phyloP scores from a whole-genome alignment of 2,329 filamentous ascomycete species.

The Akanthomyces dipterigenus region DNA sequence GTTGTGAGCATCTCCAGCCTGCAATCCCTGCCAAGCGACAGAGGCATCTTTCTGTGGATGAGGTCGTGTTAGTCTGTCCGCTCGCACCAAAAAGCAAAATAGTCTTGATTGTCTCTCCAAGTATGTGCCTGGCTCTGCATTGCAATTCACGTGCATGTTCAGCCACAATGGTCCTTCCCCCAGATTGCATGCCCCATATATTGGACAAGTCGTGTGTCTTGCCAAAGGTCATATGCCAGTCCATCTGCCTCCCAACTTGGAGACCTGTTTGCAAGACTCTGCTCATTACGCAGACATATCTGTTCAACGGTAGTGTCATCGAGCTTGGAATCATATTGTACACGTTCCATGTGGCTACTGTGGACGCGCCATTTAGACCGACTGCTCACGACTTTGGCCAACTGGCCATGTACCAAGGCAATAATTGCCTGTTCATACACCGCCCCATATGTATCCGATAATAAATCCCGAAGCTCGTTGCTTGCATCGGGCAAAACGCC shows the following conservation, averaged over 20 bases:
- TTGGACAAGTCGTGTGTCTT: not conserved
- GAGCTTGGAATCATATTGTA: not conserved
- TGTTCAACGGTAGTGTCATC: not conserved
- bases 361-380: not conserved
- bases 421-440: not conserved
- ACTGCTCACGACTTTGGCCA: not conserved
- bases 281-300: not conserved
- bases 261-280: not conserved
- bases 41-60: not conserved
- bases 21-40: not conserved
- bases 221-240: not conserved
- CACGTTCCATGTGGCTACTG: not conserved
- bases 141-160: not conserved
- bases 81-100: not conserved
- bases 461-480: not conserved
- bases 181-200: not conserved
- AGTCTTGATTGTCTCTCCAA: not conserved
- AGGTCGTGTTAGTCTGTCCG: not conserved
- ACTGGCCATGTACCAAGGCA: not conserved
- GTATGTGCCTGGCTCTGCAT: not conserved
- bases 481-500: not conserved
- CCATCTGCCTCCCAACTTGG: not conserved
- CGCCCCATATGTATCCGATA: not conserved
- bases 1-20: not conserved
- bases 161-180: not conserved